These are phyloP conservation scores for Pyricularia pennisetigena DNA, from an alignment of 2,329 filamentous ascomycete genomes.

Conservation along the genomic window DNA sequence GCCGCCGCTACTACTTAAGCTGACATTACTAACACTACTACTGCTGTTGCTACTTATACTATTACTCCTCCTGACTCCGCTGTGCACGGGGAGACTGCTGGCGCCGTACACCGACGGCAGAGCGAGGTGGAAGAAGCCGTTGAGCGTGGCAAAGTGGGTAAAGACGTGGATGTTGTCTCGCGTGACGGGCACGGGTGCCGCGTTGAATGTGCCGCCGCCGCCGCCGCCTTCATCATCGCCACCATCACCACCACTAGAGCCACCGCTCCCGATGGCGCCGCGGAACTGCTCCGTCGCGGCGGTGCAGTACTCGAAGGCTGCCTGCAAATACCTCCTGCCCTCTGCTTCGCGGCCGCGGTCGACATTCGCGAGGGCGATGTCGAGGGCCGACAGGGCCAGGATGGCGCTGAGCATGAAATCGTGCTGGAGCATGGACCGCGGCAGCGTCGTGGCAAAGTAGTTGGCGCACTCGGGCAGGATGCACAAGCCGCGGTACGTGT, in stretches of 20 bases:
- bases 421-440: background rate
- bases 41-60: background rate
- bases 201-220: background rate
- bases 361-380: background rate
- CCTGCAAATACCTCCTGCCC: background rate
- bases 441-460: background rate
- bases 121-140: background rate
- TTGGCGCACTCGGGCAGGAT: background rate
- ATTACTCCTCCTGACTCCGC: background rate
- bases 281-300: background rate
- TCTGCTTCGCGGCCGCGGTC: background rate
- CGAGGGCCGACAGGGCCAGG: background rate
- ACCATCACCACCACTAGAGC: background rate
- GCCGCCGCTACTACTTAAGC: background rate
- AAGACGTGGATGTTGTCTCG: background rate
- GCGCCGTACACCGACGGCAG: background rate
- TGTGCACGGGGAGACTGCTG: background rate
- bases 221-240: background rate
- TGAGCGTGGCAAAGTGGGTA: background rate
- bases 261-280: background rate
- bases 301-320: background rate
- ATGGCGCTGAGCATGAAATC: background rate
- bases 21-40: background rate
- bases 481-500: background rate
- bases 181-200: background rate